Percentiles rank a stretch among this genome's conserved stretches.
These are phyloP conservation scores for Pseudogymnoascus sp. DNA, from an alignment of 2,329 filamentous ascomycete species.

Conservation along the genomic window DNA sequence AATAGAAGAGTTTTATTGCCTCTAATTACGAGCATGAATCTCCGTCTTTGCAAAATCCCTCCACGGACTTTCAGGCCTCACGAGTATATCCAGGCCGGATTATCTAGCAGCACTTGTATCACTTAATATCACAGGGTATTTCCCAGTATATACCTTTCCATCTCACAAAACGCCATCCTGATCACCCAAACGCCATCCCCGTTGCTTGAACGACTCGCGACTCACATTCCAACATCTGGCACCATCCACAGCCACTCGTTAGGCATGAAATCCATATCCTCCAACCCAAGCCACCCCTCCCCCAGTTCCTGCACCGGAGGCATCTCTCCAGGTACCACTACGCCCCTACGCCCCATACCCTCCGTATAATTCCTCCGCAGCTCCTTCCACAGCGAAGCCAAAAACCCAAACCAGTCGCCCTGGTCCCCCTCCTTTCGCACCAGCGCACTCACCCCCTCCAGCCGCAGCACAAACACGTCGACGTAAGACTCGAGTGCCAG, in stretches of 20 bases:
- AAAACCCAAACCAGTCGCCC: slow-evolving; percentile 8
- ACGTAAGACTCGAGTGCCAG: slow-evolving; percentile 11
- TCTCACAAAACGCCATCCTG: background rate
- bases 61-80: no score
- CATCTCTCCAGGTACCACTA: background rate
- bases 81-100: no score
- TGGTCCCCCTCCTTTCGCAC: background rate
- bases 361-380: slow-evolving; percentile 8
- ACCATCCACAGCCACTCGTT: slow-evolving; percentile 10
- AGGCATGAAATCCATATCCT: slow-evolving; percentile 9
- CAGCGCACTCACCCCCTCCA: background rate
- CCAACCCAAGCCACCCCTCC: background rate
- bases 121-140: background rate
- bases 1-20: background rate
- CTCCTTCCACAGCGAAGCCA: slow-evolving; percentile 2
- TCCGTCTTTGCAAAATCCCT: no score
- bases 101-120: background rate
- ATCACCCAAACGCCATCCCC: background rate
- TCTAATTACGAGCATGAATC: no score
- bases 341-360: background rate
- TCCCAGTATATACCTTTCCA: background rate
- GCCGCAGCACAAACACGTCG: slow-evolving; percentile 6
- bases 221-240: background rate
- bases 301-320: background rate
- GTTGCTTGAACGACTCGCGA: background rate